A percentile compares a stretch with the other conserved stretches of the same genome.
Conservation (phyloP, 441 rosid genomes). For the Daphne laureola region DNA sequence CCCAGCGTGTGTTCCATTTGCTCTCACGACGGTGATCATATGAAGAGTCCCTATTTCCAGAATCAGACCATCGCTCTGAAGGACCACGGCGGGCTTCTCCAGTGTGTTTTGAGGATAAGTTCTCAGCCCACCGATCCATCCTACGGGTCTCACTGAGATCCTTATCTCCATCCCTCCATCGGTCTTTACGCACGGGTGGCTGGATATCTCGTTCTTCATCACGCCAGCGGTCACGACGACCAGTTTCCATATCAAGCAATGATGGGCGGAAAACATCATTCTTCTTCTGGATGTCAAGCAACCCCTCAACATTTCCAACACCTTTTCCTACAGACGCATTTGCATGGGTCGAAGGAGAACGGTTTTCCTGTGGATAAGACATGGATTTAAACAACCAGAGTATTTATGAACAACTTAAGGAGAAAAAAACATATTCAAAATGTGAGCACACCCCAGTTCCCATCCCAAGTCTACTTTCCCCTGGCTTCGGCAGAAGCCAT, state of each 20-base stretch:
- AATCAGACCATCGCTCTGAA: constrained; percentile 76
- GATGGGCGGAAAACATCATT: constrained; percentile 88
- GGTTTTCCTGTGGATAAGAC: constrained; percentile 49
- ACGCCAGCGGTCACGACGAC: constrained; percentile 89
- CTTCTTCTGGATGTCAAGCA: constrained; percentile 59
- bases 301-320: constrained; percentile 55
- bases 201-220: constrained; percentile 96
- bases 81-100: constrained; percentile 76
- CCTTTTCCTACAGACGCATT: constrained; percentile 39
- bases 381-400: constrained; percentile 7
- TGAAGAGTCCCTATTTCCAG: constrained; percentile 58
- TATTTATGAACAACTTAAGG: not conserved
- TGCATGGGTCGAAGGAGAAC: constrained; percentile 28
- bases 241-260: constrained; percentile 68
- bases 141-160: constrained; percentile 60
- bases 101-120: constrained; percentile 46
- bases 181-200: constrained; percentile 59
- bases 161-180: constrained; percentile 83
- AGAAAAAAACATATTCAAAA: not conserved
- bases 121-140: constrained; percentile 72
- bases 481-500: constrained; percentile 96
- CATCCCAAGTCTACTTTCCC: constrained; percentile 67
- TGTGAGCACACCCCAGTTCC: constrained; percentile 63
- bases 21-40: constrained; percentile 88
- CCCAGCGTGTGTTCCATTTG: constrained; percentile 99